Base-by-base conservation (phyloP, 1,284 basidiomycete species). In the Exobasidium cylindrosporum region DNA sequence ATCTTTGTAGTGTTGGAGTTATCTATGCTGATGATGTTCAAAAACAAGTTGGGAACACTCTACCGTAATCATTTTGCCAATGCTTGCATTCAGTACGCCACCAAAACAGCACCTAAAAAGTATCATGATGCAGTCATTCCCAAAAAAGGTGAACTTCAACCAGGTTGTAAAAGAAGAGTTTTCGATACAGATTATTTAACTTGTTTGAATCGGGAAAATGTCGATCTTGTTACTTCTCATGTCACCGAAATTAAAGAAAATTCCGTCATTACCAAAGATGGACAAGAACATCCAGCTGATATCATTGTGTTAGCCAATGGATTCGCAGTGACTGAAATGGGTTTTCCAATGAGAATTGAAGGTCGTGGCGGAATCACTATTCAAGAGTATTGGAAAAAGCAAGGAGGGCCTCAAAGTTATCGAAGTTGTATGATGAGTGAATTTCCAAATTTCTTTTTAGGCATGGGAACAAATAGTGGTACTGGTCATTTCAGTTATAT, bases 231-330 rank as follows among this genome's bases (percentile, higher is more conserved):
- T 29, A 57, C 62, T 13, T 61, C 64, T 5, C 68, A 71, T 55
- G 57, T 78, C 1, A 67, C 59, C 3, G 57, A 62, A 4, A 78
- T 79, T 63, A 70, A 74, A 43, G 67, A 70, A 35, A 23, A 74
- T 23, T 68, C 74, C 43, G 76, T 77, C 35, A 58, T 77, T 11
- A 66, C 68, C 0, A 68, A 63, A 2, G 72, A 74, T 32, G 77
- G 77, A 28, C 55, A 66, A 3, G 59, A 62, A n/a, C 57, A 78
- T 40, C 69, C 74, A 7, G 76, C 77, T 1, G 77, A 79, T 35
- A 74, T 78, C 17, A 77, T 79, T 52, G 66, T 79, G 10, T 64
- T 79, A 64, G 74, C 73, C n/a, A 79, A 73, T 47, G 77, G 77
- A 1, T 79, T 79, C 54, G 60, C 63, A 21, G 63, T 71, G 6